A percentile compares a stretch with the other conserved stretches of the same genome.
These are phyloP conservation scores for Fragosphaeria purpurea DNA, from an alignment of 2,329 filamentous ascomycete species.

Conservation along the genomic window DNA sequence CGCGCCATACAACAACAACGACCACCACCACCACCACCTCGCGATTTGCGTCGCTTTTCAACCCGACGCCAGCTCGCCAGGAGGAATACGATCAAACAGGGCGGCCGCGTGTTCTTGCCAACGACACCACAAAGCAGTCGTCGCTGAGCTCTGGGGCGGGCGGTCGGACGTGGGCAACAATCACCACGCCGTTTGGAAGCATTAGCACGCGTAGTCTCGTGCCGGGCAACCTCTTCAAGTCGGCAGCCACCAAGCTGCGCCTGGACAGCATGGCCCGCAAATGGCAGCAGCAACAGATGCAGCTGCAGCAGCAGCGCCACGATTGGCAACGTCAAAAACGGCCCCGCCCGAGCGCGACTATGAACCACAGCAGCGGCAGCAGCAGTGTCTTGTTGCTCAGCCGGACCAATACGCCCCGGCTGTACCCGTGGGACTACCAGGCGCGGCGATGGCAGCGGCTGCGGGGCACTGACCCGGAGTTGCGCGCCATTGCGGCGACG, in stretches of 20 bases:
- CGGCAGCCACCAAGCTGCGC: slow-evolving; percentile 6
- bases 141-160: not conserved
- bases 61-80: not conserved
- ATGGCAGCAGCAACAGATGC: not conserved
- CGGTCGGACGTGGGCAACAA: not conserved
- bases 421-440: slow-evolving; percentile 17
- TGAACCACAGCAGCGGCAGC: not conserved
- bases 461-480: slow-evolving; percentile 10
- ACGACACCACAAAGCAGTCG: slow-evolving; percentile 3
- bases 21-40: too few species aligned
- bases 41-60: not conserved
- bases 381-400: not conserved
- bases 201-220: not conserved
- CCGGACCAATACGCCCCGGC: slow-evolving; percentile 7
- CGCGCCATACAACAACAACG: too few species aligned
- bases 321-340: too few species aligned
- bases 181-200: slow-evolving; percentile 4
- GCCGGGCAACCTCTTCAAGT: not conserved
- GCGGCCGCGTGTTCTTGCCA: not conserved
- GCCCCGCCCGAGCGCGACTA: not conserved
- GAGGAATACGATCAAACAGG: not conserved
- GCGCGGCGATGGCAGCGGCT: slow-evolving; percentile 5
- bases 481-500: slow-evolving; percentile 9
- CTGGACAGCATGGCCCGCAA: slow-evolving; percentile 2
- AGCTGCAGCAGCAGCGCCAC: not conserved